A percentile compares a stretch with the other conserved stretches of the same genome.
Evolutionary conservation across 139 green algal species (phyloP).

Genomic region (Volvox africanus): DNA sequence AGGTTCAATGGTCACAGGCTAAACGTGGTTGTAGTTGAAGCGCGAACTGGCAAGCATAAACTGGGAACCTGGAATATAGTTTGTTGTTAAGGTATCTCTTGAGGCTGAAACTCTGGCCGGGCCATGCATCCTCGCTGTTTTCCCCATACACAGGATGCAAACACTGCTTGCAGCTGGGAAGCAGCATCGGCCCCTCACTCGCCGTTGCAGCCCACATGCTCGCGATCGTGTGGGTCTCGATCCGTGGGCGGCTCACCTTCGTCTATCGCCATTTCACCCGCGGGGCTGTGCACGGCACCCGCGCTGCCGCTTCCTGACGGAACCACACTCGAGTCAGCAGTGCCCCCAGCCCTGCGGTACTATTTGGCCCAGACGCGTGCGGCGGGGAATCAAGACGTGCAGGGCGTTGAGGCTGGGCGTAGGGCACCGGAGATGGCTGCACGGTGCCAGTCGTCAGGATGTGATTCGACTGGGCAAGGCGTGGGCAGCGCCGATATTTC

Average conservation of each 20-base stretch:
- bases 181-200: not conserved
- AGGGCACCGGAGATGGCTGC: too few relatives aligned
- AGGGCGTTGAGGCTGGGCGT: too few relatives aligned
- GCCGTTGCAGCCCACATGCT: not conserved
- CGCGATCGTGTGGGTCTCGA: not conserved
- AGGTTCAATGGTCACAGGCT: too few relatives aligned
- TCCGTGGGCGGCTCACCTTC: not conserved
- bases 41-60: too few relatives aligned
- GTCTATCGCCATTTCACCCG: not conserved
- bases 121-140: too few relatives aligned
- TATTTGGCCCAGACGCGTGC: slow-evolving; percentile 27
- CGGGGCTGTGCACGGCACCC: not conserved
- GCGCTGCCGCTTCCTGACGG: slow-evolving; percentile 33
- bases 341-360: slow-evolving; percentile 34
- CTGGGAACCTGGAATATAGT: too few relatives aligned
- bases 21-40: too few relatives aligned
- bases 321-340: not conserved
- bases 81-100: too few relatives aligned
- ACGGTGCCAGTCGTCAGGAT: too few relatives aligned
- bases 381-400: not conserved
- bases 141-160: not conserved
- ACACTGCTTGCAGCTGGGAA: not conserved
- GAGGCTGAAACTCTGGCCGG: too few relatives aligned
- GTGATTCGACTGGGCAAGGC: too few relatives aligned
- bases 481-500: not conserved